Conservation (phyloP, 2,329 filamentous ascomycete genomes). For the Phialocephala sp. region DNA sequence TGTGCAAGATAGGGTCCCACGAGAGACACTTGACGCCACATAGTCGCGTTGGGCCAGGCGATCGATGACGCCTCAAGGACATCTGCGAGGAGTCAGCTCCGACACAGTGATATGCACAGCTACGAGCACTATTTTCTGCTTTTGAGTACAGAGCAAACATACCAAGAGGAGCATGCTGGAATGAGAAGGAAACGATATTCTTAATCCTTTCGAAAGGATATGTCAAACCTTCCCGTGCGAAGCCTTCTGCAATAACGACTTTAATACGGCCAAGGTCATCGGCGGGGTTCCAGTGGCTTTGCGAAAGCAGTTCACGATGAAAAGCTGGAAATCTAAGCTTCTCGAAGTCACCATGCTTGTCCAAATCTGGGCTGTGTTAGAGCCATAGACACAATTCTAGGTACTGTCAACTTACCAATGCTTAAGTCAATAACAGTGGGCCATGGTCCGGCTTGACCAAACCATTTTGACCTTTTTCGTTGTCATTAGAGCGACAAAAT, state of each 20-base stretch:
- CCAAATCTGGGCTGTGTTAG: constrained; percentile 33
- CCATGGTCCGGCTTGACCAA: constrained; percentile 56
- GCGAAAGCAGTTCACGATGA: constrained; percentile 69
- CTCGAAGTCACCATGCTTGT: constrained; percentile 58
- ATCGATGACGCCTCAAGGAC: constrained; percentile 75
- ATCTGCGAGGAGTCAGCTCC: constrained; percentile 51
- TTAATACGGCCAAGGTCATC: constrained; percentile 79
- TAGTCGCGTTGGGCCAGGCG: constrained; percentile 77
- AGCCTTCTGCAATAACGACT: constrained; percentile 75
- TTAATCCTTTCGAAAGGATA: constrained; percentile 69
- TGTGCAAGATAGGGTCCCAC: constrained; percentile 42
- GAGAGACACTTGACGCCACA: constrained; percentile 64
- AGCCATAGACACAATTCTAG: background rate
- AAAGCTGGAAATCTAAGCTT: constrained; percentile 76
- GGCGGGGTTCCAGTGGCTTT: constrained; percentile 73
- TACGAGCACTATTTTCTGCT: constrained; percentile 5
- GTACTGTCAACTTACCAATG: constrained; percentile 49
- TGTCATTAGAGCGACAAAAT: background rate
- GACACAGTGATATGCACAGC: background rate
- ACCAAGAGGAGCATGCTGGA: constrained; percentile 84
- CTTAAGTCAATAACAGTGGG: constrained; percentile 51
- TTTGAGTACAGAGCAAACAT: constrained; percentile 25
- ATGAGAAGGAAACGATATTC: constrained; percentile 79
- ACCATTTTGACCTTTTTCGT: constrained; percentile 50
- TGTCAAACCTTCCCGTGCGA: constrained; percentile 57